These are phyloP conservation scores for Lachnellula occidentalis DNA, from an alignment of 2,329 filamentous ascomycete genomes.

Conservation along the genomic window DNA sequence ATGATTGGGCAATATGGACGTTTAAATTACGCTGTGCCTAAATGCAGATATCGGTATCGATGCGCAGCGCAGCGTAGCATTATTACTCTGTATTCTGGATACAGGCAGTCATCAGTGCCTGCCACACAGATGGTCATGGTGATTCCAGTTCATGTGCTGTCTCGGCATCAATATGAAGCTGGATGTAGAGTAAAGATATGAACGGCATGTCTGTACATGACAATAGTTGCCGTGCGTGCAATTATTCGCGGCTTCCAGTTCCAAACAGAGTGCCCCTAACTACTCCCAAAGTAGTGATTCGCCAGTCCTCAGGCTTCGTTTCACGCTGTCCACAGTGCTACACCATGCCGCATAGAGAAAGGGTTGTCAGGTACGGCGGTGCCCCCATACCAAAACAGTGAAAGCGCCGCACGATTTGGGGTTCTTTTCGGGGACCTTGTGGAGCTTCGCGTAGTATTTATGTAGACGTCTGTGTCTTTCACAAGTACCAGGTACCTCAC, in stretches of 20 bases:
- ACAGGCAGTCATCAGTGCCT: neutral
- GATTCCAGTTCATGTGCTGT: too few relatives aligned
- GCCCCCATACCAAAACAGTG: neutral
- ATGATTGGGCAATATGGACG: neutral
- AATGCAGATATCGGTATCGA: neutral
- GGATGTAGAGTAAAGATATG: too few relatives aligned
- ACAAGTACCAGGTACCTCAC: too few relatives aligned
- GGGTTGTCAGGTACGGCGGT: neutral
- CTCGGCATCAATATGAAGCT: too few relatives aligned
- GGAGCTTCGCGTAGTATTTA: neutral
- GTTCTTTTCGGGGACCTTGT: constrained; percentile 1
- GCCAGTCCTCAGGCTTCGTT: neutral
- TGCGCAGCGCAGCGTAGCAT: neutral
- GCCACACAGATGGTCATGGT: neutral
- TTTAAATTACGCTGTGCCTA: neutral
- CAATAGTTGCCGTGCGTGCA: too few relatives aligned
- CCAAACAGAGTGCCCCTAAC: neutral
- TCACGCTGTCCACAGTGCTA: neutral
- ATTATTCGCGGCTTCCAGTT: neutral
- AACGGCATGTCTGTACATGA: too few relatives aligned
- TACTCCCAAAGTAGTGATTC: neutral
- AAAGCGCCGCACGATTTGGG: neutral
- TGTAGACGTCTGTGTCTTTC: neutral
- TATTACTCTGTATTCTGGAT: neutral
- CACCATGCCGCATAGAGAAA: neutral